phyloP scores from a whole-genome alignment of 441 rosid species.

The Erodium texanum region DNA sequence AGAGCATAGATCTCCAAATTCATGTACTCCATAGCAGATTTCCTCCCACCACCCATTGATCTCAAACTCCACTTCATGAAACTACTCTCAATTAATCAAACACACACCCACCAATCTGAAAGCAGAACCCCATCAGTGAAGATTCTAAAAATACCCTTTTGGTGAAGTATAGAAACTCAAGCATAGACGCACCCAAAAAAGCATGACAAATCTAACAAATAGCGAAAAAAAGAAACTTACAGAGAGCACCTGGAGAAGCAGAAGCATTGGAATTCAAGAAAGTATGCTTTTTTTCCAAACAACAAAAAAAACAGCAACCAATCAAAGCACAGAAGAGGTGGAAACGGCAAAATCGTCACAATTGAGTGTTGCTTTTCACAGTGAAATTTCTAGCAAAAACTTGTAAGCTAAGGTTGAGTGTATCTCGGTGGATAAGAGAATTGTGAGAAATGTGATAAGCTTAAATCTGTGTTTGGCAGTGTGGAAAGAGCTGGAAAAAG shows the following conservation, averaged over 20 bases:
- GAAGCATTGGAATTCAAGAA: not conserved
- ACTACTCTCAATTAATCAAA: slow-evolving; percentile 18
- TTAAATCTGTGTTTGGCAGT: not conserved
- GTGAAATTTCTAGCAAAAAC: not conserved
- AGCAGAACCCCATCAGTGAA: slow-evolving; percentile 9
- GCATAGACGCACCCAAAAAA: not conserved
- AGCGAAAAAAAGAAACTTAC: slow-evolving; percentile 7
- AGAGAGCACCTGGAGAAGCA: not conserved
- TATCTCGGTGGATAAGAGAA: not conserved
- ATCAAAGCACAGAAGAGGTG: not conserved
- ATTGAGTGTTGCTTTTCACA: not conserved
- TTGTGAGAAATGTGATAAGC: not conserved
- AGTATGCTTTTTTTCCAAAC: not conserved
- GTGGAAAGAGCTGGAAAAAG: slow-evolving; percentile 2
- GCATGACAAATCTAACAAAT: not conserved
- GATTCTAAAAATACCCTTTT: not conserved
- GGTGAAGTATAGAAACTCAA: not conserved
- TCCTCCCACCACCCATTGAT: slow-evolving; percentile 13
- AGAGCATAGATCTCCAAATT: slow-evolving; percentile 39
- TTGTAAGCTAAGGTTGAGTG: not conserved
- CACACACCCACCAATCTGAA: slow-evolving; percentile 41
- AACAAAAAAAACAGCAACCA: not conserved
- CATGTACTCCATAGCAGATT: slow-evolving; percentile 38
- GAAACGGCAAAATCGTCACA: not conserved
- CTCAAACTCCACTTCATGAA: not conserved